phyloP scores from a whole-genome alignment of 768 basidiomycete genomes.

The Kondoa malvinella region DNA sequence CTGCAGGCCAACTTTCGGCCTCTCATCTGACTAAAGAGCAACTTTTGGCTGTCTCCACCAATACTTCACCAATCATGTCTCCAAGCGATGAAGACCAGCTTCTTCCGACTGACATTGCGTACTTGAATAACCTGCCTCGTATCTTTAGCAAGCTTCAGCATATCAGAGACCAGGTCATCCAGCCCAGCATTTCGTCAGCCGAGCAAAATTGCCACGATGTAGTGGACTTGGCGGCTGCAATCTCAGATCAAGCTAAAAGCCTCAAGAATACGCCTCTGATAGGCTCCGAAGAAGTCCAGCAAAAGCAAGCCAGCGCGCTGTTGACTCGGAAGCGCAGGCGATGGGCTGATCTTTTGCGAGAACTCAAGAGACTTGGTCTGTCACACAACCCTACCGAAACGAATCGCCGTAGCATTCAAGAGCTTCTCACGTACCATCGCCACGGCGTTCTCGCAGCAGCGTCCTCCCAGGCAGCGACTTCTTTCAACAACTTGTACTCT shows the following conservation, averaged over 20 bases:
- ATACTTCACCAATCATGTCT: not conserved
- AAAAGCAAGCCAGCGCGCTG: slow-evolving; percentile 47
- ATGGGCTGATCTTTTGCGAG: slow-evolving; percentile 76
- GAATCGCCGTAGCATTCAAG: not conserved
- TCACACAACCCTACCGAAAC: slow-evolving; percentile 40
- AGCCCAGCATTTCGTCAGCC: too few relatives aligned
- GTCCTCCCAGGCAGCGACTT: not conserved
- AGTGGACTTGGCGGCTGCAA: too few relatives aligned
- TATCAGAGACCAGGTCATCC: too few relatives aligned
- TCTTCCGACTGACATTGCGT: not conserved
- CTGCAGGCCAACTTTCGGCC: not conserved
- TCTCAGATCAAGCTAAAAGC: not conserved
- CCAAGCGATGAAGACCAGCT: not conserved
- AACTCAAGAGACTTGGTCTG: slow-evolving; percentile 63
- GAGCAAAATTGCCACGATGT: too few relatives aligned
- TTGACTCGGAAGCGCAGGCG: slow-evolving; percentile 71
- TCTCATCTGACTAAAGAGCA: not conserved
- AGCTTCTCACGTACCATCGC: not conserved
- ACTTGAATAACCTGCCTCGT: not conserved
- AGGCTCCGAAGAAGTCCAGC: slow-evolving; percentile 41
- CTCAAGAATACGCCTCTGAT: slow-evolving; percentile 27
- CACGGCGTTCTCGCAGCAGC: not conserved
- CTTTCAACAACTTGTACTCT: not conserved
- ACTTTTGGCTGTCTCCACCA: not conserved
- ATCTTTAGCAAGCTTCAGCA: not conserved